These are phyloP conservation scores for Neoascochyta sp. DNA, from an alignment of 2,329 filamentous ascomycete genomes.

Conservation along the genomic window DNA sequence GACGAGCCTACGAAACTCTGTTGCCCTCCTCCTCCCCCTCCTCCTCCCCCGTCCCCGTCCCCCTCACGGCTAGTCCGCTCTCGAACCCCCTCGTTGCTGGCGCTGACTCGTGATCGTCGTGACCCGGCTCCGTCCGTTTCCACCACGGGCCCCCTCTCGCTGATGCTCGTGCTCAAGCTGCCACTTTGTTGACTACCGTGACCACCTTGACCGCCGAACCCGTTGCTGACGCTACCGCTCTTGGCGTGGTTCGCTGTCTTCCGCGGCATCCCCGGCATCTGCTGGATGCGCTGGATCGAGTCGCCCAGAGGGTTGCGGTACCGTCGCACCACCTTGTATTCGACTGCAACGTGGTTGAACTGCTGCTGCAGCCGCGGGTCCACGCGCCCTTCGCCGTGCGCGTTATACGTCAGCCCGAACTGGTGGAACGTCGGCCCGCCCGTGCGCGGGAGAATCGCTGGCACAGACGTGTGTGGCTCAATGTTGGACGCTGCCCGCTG, in stretches of 20 bases:
- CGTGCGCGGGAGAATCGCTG: conserved; percentile 37
- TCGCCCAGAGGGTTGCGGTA: conserved; percentile 68
- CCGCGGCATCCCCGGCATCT: conserved; percentile 47
- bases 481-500: conserved; percentile 70
- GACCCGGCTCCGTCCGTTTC: conserved; percentile 26
- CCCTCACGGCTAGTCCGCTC: conserved; percentile 27
- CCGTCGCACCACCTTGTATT: conserved; percentile 69
- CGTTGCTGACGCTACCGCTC: conserved; percentile 22
- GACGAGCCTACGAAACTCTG: no score
- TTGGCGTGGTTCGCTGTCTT: conserved; percentile 21
- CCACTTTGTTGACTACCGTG: no score
- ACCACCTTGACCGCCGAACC: background rate
- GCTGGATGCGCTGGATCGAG: conserved; percentile 54
- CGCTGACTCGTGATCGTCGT: conserved; percentile 28
- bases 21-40: no score
- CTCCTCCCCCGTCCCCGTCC: no score
- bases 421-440: conserved; percentile 33
- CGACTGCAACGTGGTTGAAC: conserved; percentile 66
- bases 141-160: conserved; percentile 13
- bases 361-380: conserved; percentile 63
- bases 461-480: conserved; percentile 55
- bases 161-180: conserved; percentile 29
- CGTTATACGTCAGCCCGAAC: conserved; percentile 36
- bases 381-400: conserved; percentile 39
- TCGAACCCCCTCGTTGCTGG: conserved; percentile 17